Percentiles rank a stretch among this genome's conserved stretches.
phyloP scores from a whole-genome alignment of 2,329 filamentous ascomycete genomes.

The Nannizzia gypsea region DNA sequence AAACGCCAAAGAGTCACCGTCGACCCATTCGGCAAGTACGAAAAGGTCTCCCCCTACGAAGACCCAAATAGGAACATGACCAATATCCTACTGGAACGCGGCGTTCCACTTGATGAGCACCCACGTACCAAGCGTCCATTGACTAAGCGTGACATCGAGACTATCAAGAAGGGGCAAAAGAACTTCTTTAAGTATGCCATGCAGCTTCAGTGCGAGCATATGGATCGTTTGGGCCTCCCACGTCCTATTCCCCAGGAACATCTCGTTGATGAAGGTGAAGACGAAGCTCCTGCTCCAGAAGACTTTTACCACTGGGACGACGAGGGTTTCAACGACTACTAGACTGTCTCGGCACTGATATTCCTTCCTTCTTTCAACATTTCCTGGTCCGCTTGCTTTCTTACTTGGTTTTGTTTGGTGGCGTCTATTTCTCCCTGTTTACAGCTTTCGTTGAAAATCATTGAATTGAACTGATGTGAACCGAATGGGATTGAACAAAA shows the following conservation, averaged over 20 bases:
- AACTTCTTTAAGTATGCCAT: background rate
- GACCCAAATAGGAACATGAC: background rate
- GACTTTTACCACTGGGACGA: background rate
- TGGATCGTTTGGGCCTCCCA: background rate
- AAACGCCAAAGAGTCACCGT: conserved; percentile 8
- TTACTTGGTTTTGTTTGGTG: background rate
- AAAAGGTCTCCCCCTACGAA: background rate
- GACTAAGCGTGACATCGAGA: background rate
- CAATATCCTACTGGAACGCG: background rate
- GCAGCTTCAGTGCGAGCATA: background rate
- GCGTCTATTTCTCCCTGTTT: no score
- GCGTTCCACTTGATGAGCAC: background rate
- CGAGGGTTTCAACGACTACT: background rate
- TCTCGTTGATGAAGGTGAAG: background rate
- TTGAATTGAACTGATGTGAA: no score
- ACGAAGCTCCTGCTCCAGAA: conserved; percentile 3
- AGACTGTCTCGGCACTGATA: no score
- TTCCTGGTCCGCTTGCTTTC: background rate
- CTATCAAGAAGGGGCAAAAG: background rate
- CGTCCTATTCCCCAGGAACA: background rate
- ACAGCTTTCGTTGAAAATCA: no score
- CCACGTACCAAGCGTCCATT: background rate
- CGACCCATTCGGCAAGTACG: conserved; percentile 10
- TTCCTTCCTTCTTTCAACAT: no score
- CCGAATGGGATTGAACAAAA: background rate